These are phyloP conservation scores for Salvia rosmarinus DNA, from an alignment of 257 asterid genomes.

Conservation along the genomic window DNA sequence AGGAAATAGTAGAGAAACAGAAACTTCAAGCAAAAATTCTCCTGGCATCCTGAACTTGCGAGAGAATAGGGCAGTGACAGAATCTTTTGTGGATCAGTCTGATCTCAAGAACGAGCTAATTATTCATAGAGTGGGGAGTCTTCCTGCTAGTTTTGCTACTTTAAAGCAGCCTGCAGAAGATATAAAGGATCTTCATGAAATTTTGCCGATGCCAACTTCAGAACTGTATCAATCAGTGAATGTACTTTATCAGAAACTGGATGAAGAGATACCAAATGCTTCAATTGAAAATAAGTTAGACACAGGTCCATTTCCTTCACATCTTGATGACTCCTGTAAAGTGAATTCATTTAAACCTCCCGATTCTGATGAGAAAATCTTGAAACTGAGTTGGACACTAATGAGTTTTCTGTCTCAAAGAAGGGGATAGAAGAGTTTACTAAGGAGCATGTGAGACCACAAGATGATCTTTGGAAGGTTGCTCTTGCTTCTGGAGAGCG, in stretches of 20 bases:
- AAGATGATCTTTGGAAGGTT: conserved; percentile 23
- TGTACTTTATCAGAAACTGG: conserved; percentile 64
- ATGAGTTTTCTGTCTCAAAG: conserved; percentile 40
- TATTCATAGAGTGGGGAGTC: conserved; percentile 59
- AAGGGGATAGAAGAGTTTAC: conserved; percentile 40
- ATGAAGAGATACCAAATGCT: conserved; percentile 53
- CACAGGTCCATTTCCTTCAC: conserved; percentile 37
- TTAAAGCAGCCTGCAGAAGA: conserved; percentile 56
- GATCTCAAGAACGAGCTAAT: conserved; percentile 42
- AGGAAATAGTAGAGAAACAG: conserved; percentile 46
- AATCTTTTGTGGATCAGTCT: conserved; percentile 35
- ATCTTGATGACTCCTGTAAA: conserved; percentile 39
- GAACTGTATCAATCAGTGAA: conserved; percentile 65
- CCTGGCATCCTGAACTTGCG: conserved; percentile 38
- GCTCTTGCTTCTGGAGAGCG: conserved; percentile 30
- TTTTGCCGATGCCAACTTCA: conserved; percentile 58
- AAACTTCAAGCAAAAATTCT: conserved; percentile 35
- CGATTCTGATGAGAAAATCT: conserved; percentile 44
- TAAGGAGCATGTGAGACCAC: conserved; percentile 27
- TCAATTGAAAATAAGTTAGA: conserved; percentile 44
- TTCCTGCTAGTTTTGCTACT: conserved; percentile 54
- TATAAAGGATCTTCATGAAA: conserved; percentile 83
- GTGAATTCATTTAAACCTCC: conserved; percentile 30
- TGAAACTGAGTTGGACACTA: conserved; percentile 46
- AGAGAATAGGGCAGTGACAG: conserved; percentile 45